Conservation (phyloP, 176 grass and related monocot species). For the Elymus sibiricus region DNA sequence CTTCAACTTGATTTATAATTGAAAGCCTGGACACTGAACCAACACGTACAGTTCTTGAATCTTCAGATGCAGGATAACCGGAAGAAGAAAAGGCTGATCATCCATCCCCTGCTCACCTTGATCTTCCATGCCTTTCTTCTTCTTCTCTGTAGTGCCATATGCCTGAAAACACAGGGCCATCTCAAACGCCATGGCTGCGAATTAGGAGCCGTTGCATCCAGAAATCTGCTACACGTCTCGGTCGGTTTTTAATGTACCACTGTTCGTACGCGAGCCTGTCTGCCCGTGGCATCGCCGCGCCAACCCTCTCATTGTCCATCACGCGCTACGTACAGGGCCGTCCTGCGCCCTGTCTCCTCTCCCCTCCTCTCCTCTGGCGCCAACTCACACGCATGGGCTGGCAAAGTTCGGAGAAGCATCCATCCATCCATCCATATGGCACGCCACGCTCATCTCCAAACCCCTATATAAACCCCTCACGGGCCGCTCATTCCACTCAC, state of each 20-base stretch:
- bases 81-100: too few relatives aligned
- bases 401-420: background rate
- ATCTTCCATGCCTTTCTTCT: too few relatives aligned
- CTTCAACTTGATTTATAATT: too few relatives aligned
- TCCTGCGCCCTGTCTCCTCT: background rate
- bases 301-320: background rate
- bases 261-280: background rate
- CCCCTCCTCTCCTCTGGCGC: slow-evolving; percentile 33
- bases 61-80: too few relatives aligned
- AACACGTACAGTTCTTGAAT: background rate
- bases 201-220: background rate
- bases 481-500: slow-evolving; percentile 9
- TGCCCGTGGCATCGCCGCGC: background rate
- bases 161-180: too few relatives aligned
- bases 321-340: slow-evolving; percentile 8
- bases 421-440: slow-evolving; percentile 7
- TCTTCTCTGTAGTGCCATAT: too few relatives aligned
- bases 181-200: too few relatives aligned
- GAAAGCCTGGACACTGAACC: too few relatives aligned
- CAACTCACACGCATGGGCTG: slow-evolving; percentile 42
- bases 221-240: slow-evolving; percentile 18
- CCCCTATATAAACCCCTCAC: slow-evolving; percentile 66
- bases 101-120: too few relatives aligned
- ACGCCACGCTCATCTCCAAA: background rate
- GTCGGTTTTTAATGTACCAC: background rate